Percentiles rank a stretch among this genome's conserved stretches.
phyloP scores from a whole-genome alignment of 1,139 yeast species.

The Kluyveromyces sp. region DNA sequence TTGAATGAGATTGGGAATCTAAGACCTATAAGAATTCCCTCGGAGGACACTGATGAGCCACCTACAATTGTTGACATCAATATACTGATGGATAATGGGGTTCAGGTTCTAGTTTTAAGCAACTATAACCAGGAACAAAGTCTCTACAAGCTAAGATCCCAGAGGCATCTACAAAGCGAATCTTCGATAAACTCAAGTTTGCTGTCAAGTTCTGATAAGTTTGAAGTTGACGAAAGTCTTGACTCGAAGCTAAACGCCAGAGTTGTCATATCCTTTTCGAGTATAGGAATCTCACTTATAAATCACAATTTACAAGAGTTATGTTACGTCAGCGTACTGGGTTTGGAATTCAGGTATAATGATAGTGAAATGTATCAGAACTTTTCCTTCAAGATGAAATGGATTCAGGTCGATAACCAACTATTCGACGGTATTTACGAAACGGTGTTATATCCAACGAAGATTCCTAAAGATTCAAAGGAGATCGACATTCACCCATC shows the following conservation, averaged over 20 bases:
- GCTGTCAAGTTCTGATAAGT: constrained; percentile 40
- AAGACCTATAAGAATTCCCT: constrained; percentile 75
- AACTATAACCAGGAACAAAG: constrained; percentile 75
- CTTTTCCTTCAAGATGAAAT: constrained; percentile 71
- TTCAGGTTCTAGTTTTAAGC: constrained; percentile 78
- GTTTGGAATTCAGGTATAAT: constrained; percentile 72
- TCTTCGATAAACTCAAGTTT: constrained; percentile 30
- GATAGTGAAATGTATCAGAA: constrained; percentile 83
- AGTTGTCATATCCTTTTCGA: constrained; percentile 65
- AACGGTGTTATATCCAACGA: constrained; percentile 84
- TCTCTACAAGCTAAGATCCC: constrained; percentile 47
- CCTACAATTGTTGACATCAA: constrained; percentile 66
- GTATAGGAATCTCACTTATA: constrained; percentile 81
- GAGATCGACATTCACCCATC: constrained; percentile 90
- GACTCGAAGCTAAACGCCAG: constrained; percentile 64
- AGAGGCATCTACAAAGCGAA: constrained; percentile 8
- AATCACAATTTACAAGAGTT: constrained; percentile 68
- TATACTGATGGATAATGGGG: constrained; percentile 95
- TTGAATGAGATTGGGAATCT: constrained; percentile 89
- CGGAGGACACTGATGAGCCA: constrained; percentile 36
- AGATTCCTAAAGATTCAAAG: constrained; percentile 74
- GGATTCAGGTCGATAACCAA: constrained; percentile 94
- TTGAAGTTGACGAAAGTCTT: constrained; percentile 52
- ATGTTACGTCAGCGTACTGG: constrained; percentile 72
- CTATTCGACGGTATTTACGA: constrained; percentile 85